Percentiles rank a stretch among this genome's conserved stretches.
phyloP scores from a whole-genome alignment of 441 rosid genomes.

The Aquilaria agallochum region DNA sequence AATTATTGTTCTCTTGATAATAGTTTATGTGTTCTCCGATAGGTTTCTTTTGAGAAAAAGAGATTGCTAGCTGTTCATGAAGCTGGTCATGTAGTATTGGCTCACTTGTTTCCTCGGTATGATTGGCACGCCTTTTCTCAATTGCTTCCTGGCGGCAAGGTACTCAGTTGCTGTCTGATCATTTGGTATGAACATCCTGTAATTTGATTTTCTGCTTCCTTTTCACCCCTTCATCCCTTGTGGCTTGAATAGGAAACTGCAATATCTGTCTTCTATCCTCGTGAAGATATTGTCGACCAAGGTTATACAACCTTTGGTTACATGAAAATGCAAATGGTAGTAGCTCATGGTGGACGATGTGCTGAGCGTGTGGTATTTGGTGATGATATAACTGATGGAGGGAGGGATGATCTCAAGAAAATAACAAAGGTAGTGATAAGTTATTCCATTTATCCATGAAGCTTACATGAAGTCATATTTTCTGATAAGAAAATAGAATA shows the following conservation, averaged over 20 bases:
- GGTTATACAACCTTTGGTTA: conserved; percentile 97
- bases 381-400: conserved; percentile 91
- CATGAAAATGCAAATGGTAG: conserved; percentile 99
- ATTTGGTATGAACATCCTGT: background rate
- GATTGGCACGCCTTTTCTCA: conserved; percentile 99
- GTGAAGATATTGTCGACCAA: conserved; percentile 95
- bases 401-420: conserved; percentile 86
- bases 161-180: conserved; percentile 18
- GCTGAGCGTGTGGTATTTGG: conserved; percentile 88
- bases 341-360: conserved; percentile 97
- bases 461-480: too few species aligned
- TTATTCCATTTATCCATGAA: background rate
- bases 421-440: conserved; percentile 67
- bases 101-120: conserved; percentile 94
- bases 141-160: conserved; percentile 99
- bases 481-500: too few species aligned
- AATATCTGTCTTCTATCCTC: conserved; percentile 89
- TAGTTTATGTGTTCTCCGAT: conserved; percentile 12
- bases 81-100: conserved; percentile 92
- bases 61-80: conserved; percentile 92
- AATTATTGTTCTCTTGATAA: conserved; percentile 16
- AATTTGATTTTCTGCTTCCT: background rate
- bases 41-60: conserved; percentile 91
- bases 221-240: background rate
- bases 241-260: conserved; percentile 75